Evolutionary conservation across 2,329 filamentous ascomycete species (phyloP).

Genomic region (Paecilomyces variotii): DNA sequence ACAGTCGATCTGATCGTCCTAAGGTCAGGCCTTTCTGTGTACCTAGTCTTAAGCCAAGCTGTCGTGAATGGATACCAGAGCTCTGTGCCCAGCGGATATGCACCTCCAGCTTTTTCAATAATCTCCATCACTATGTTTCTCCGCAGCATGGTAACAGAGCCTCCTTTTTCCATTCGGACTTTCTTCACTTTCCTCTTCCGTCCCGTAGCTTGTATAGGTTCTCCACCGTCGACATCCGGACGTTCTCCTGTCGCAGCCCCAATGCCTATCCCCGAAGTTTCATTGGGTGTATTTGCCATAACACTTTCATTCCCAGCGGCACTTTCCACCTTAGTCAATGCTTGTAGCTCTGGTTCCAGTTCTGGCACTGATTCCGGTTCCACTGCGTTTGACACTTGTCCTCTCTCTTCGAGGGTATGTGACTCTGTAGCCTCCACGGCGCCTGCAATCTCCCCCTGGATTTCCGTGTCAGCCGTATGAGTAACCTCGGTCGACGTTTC

Average conservation of each 20-base stretch:
- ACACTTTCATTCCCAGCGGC: background rate
- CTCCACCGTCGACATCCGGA: background rate
- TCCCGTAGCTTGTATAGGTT: background rate
- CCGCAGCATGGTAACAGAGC: slow-evolving; percentile 38
- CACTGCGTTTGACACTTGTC: background rate
- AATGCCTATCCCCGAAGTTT: background rate
- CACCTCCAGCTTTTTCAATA: slow-evolving; percentile 45
- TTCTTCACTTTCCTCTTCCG: slow-evolving; percentile 7
- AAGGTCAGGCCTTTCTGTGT: slow-evolving; percentile 42
- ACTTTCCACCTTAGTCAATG: background rate
- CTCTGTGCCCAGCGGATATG: slow-evolving; percentile 48
- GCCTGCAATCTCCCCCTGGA: background rate
- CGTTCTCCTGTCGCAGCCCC: background rate
- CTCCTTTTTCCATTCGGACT: slow-evolving; percentile 23
- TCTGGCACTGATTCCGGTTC: background rate
- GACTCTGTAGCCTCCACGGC: background rate
- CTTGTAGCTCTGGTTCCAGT: background rate
- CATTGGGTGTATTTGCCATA: background rate
- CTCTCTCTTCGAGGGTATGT: background rate
- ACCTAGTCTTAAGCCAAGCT: slow-evolving; percentile 42
- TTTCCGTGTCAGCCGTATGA: background rate
- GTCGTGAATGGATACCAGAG: slow-evolving; percentile 48
- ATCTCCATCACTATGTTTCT: slow-evolving; percentile 48
- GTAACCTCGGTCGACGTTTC: background rate
- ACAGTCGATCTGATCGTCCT: slow-evolving; percentile 45